Conservation (phyloP, 2,329 filamentous ascomycete genomes). For the Aspergillus viridinutans region DNA sequence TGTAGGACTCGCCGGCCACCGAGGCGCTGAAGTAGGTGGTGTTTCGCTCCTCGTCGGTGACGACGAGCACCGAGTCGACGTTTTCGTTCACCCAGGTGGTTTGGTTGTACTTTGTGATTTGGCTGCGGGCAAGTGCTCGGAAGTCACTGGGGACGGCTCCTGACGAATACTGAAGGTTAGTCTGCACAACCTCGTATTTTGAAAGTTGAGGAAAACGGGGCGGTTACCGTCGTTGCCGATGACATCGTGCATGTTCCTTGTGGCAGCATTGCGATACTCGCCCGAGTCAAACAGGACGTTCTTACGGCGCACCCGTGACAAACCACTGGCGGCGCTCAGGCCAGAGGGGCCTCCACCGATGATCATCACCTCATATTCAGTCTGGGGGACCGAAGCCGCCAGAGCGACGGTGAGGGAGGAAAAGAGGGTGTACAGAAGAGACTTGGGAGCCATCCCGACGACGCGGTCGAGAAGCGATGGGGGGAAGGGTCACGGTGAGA, state of each 20-base stretch:
- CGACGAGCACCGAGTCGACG: slow-evolving; percentile 37
- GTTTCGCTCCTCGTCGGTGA: slow-evolving; percentile 22
- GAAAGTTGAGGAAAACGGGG: background rate
- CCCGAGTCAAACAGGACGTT: slow-evolving; percentile 57
- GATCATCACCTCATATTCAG: slow-evolving; percentile 53
- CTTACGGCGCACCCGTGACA: slow-evolving; percentile 55
- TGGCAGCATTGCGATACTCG: slow-evolving; percentile 54
- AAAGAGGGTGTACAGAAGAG: slow-evolving; percentile 21
- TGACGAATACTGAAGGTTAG: slow-evolving; percentile 18
- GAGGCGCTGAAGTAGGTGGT: slow-evolving; percentile 47
- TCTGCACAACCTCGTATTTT: slow-evolving; percentile 2
- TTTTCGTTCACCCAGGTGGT: slow-evolving; percentile 51
- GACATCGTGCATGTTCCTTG: slow-evolving; percentile 59
- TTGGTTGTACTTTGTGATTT: slow-evolving; percentile 51
- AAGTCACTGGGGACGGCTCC: slow-evolving; percentile 54
- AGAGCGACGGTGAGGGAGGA: slow-evolving; percentile 17
- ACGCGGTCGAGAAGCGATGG: background rate
- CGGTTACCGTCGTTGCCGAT: slow-evolving; percentile 54
- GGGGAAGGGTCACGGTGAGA: background rate
- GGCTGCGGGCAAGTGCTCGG: slow-evolving; percentile 50
- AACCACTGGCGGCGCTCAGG: slow-evolving; percentile 51
- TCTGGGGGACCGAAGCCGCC: slow-evolving; percentile 23
- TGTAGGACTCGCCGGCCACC: slow-evolving; percentile 35
- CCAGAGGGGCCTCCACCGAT: slow-evolving; percentile 57
- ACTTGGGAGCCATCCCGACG: slow-evolving; percentile 15